Conservation (phyloP, 148 eudicot species). For the Camellia japonica region DNA sequence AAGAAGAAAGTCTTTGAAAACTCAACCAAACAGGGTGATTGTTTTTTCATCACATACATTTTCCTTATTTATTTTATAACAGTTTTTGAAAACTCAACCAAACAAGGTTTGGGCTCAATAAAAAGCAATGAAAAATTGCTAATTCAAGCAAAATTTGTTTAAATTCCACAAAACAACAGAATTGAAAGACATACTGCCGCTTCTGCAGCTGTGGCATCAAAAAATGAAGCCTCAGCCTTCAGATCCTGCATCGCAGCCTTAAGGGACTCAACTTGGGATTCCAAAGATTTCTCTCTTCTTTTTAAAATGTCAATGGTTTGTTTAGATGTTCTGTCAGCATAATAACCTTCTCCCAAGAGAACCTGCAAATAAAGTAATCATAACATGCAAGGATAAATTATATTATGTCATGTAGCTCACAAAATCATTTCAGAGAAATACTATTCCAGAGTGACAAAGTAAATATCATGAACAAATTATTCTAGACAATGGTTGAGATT, state of each 20-base stretch:
- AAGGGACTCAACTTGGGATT: conserved; percentile 65
- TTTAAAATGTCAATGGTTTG: conserved; percentile 83
- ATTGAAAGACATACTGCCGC: conserved; percentile 48
- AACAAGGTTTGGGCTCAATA: no score
- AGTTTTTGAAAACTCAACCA: no score
- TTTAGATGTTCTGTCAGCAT: conserved; percentile 83
- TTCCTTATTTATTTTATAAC: no score
- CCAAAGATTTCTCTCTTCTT: conserved; percentile 73
- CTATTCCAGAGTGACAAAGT: neutral
- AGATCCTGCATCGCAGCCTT: conserved; percentile 71
- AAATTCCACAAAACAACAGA: neutral
- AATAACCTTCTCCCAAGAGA: conserved; percentile 84
- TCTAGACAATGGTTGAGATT: no score
- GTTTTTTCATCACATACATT: no score
- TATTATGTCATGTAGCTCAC: neutral
- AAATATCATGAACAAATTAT: neutral
- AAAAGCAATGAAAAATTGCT: neutral
- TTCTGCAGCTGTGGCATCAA: conserved; percentile 75
- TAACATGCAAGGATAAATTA: conserved; percentile 4
- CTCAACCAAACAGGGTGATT: no score
- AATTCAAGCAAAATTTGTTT: neutral
- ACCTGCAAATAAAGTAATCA: conserved; percentile 42
- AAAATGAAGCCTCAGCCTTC: conserved; percentile 76
- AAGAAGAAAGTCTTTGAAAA: no score
- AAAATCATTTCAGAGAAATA: neutral